Evolutionary conservation across 1,284 basidiomycete species (phyloP), one percentile per base, ranked within the genome.

Genomic region (Cryptococcus floricola): DNA sequence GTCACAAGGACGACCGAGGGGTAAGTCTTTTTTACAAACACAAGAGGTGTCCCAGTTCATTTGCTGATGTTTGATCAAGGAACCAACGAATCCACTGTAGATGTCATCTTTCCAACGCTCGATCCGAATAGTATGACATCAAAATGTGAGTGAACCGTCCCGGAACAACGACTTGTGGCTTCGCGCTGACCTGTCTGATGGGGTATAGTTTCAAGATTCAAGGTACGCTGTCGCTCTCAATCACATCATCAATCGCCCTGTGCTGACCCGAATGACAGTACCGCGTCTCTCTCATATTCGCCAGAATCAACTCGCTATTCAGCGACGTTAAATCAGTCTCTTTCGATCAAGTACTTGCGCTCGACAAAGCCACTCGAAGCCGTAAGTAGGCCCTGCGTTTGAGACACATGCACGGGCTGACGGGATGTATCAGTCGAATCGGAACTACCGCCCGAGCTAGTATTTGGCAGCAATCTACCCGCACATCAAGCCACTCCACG

Each of bases 1-100:
- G 27, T 55, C 54, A 5, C 55, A 54, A 19, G 58, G 52, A 19
- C 54, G 56, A 31, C 62, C 62, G 6, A 16, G 62, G 27, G 27
- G 59, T 61, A 39, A 45, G 58, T 56, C 37, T 28, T 23, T 23
- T 23, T 23, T 23, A 23, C 23, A 23, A 23, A 23, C 23, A 23
- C 23, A 23, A 23, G 23, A 3, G 23, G 23, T 23, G 23, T 23
- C 23, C 2, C 23, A 23, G 23, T 23, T 23, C 3, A 23, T 23
- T 23, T 23, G n/a, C 25, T 42, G 39, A 42, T 13, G 7, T n/a
- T 19, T 7, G 39, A 16, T 7, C 7, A 10, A 42, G 39, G 16
- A 4, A 42, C 39, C 7, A 42, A 42, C 6, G 39, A 42, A 16
- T n/a, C 19, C 7, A 42, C 39, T 7, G 39, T 42, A 12, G 39